These are phyloP conservation scores for Coemansia sp. DNA, from an alignment of 192 early-diverging fungal genomes.

Conservation along the genomic window DNA sequence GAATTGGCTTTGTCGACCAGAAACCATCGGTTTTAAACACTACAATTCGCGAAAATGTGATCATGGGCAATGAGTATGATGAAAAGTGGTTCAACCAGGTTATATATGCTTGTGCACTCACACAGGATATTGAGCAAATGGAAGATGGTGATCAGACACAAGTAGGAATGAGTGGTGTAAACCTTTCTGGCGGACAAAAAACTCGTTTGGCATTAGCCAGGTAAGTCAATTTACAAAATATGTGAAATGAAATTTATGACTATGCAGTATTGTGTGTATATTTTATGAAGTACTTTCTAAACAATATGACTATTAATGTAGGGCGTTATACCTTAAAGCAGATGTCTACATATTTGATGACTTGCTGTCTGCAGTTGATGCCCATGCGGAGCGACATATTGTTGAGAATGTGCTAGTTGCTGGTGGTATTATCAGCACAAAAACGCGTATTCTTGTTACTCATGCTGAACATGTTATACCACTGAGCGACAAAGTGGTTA, in stretches of 20 bases:
- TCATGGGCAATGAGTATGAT: conserved; percentile 42
- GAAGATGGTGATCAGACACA: conserved; percentile 44
- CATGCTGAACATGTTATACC: no score
- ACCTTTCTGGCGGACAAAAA: conserved; percentile 64
- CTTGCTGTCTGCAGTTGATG: no score
- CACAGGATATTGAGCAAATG: conserved; percentile 18
- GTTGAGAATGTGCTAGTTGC: no score
- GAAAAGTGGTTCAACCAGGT: conserved; percentile 12
- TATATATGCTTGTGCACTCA: conserved; percentile 25
- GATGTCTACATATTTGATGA: no score
- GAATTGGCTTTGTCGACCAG: conserved; percentile 48
- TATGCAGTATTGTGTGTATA: conserved; percentile 3
- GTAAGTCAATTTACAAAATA: background rate
- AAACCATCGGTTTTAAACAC: conserved; percentile 43
- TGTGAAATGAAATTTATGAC: no score
- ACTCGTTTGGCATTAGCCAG: conserved; percentile 62
- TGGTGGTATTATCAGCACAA: no score
- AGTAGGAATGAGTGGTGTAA: conserved; percentile 60
- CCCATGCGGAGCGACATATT: no score
- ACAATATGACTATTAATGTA: conserved; percentile 26
- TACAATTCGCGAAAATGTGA: conserved; percentile 54
- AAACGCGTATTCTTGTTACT: no score
- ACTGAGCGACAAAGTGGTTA: conserved; percentile 10
- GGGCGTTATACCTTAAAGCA: conserved; percentile 55
- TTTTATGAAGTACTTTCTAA: background rate